These are phyloP conservation scores for Pestalotiopsis sp. DNA, from an alignment of 2,329 filamentous ascomycete species.

Conservation along the genomic window DNA sequence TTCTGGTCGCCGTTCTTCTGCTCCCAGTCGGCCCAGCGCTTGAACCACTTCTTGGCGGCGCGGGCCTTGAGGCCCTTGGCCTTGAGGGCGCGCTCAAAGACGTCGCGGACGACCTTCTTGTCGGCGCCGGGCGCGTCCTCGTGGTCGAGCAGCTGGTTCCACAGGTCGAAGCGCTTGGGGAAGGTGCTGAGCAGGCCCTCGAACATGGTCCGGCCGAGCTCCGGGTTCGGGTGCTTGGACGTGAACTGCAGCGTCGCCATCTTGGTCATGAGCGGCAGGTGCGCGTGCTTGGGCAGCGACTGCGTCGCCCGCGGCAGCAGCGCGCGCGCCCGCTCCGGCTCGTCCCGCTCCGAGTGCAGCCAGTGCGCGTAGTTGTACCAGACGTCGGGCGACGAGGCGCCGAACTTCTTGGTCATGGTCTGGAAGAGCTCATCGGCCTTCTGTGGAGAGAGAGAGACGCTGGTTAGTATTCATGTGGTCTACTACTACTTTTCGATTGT, in stretches of 20 bases:
- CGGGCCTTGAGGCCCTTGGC: constrained; percentile 76
- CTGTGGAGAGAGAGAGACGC: constrained; percentile 45
- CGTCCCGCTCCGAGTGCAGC: constrained; percentile 73
- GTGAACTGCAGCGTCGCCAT: constrained; percentile 94
- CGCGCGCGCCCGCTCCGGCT: constrained; percentile 74
- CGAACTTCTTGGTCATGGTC: constrained; percentile 84
- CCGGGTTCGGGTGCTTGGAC: constrained; percentile 78
- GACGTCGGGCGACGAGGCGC: constrained; percentile 76
- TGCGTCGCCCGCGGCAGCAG: constrained; percentile 85
- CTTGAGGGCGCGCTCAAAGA: constrained; percentile 81
- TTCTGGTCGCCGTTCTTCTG: constrained; percentile 71
- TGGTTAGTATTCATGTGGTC: constrained; percentile 28
- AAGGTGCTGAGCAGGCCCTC: constrained; percentile 83
- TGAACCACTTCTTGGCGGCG: constrained; percentile 86
- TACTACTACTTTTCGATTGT: not conserved
- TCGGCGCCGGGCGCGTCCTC: constrained; percentile 66
- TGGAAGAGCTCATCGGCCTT: constrained; percentile 90
- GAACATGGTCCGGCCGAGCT: constrained; percentile 93
- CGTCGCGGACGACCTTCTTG: constrained; percentile 62
- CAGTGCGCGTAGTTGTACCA: constrained; percentile 97
- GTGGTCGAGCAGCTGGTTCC: constrained; percentile 89
- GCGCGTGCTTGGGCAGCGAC: constrained; percentile 69
- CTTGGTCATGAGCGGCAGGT: constrained; percentile 78
- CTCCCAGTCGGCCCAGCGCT: constrained; percentile 90
- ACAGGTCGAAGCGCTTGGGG: constrained; percentile 88